Evolutionary conservation across 345 rosid species (phyloP).

Genomic region (Reutealis trisperma): DNA sequence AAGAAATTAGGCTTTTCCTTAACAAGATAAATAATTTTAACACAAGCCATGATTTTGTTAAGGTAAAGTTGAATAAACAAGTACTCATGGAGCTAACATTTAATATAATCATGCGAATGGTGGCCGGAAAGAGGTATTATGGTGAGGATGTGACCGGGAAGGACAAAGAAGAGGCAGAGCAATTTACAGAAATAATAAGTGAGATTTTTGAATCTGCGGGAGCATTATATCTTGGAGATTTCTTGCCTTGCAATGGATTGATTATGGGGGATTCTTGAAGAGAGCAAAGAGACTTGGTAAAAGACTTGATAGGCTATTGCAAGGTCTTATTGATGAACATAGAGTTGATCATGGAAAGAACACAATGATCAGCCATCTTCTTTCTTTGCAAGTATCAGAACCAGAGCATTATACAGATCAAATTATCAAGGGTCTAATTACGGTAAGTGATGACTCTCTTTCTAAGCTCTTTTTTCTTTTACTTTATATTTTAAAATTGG

Average conservation of each 20-base stretch:
- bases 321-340: slow-evolving; percentile 34
- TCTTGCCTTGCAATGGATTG: slow-evolving; percentile 29
- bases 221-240: slow-evolving; percentile 27
- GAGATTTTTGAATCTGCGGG: neutral
- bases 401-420: neutral
- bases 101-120: neutral
- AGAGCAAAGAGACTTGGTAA: slow-evolving; percentile 18
- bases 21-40: neutral
- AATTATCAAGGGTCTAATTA: neutral
- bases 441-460: neutral
- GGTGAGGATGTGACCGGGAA: neutral
- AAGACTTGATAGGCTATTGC: slow-evolving; percentile 30
- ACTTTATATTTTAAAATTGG: neutral
- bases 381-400: neutral
- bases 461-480: neutral
- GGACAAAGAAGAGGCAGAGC: neutral
- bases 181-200: neutral
- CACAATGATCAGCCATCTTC: slow-evolving; percentile 4
- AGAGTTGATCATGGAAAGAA: slow-evolving; percentile 6
- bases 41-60: neutral
- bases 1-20: slow-evolving; percentile 5
- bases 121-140: neutral
- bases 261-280: slow-evolving; percentile 15
- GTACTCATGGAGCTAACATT: neutral
- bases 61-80: neutral